Base-by-base conservation (phyloP, 345 rosid genomes). In the Pistacia vera region DNA sequence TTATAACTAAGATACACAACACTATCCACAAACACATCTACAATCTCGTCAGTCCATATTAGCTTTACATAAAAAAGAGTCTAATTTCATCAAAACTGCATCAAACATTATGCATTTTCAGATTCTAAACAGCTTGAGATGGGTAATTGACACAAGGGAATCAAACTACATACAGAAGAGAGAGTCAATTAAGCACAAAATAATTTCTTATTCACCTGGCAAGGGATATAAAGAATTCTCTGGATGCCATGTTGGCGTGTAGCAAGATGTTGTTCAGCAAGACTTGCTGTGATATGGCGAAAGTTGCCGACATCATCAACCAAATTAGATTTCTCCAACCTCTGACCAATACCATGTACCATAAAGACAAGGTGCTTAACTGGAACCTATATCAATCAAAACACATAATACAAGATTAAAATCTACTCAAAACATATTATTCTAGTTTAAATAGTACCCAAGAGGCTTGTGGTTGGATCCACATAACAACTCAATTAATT, bases 301-400 rank as follows among this genome's bases (percentile, higher is more conserved):
- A 91, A 93, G 77, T 88, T 89, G 74, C 86, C 87, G 63, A 96
- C 99, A 70, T 96, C 99, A 85, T 96, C 99, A 54, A 93, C 97
- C 88, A 96, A 88, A 80, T 92, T 96, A 68, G 99, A 96, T 77
- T 96, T 96, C 86, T 93, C 98, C 83, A 90, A 88, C 87, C 97
- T 88, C 85, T 96, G 99, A 75, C 99, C 99, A 70, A 96, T 94
- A 77, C 99, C 98, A 79, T 96, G 99, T 74, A 96, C 97, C 99
- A 96, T 96, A 81, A 96, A 96, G 52, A 96, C 99, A 59, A 96
- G 80, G 86, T 96, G 99, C 33, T 86, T 88, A 75, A 94, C 99
- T 80, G 99, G 97, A 85, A 96, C 97, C 99, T 96, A 77, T 14
- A 85, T 22, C 56, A 52, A 17, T 14, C 56, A 52, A 52, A 52